These are phyloP conservation scores for Lentinus brumalis DNA, from an alignment of 768 basidiomycete species.

Conservation along the genomic window DNA sequence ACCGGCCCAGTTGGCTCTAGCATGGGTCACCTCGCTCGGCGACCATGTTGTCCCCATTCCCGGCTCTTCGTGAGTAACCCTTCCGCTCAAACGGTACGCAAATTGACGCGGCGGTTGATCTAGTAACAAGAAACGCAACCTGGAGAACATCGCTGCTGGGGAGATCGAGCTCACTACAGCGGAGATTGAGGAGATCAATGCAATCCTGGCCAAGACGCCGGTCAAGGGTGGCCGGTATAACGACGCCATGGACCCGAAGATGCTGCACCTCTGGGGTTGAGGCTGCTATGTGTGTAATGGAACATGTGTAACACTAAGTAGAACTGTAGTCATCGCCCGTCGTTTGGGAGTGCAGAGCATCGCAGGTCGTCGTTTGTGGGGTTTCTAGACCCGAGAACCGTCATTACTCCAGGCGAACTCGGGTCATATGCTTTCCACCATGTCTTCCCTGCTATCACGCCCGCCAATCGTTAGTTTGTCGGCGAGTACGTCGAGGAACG, in stretches of 20 bases:
- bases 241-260: conserved; percentile 20
- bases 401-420: neutral
- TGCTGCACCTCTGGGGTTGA: conserved; percentile 38
- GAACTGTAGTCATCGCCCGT: no score
- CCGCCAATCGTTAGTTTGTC: conserved; percentile 4
- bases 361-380: no score
- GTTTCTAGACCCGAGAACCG: neutral
- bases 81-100: neutral
- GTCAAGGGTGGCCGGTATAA: conserved; percentile 45
- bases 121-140: conserved; percentile 42
- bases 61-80: conserved; percentile 40
- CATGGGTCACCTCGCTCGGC: conserved; percentile 30
- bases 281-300: neutral
- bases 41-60: conserved; percentile 44
- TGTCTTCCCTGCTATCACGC: neutral
- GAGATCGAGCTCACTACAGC: conserved; percentile 34
- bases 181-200: conserved; percentile 43
- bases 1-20: conserved; percentile 41
- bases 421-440: no score
- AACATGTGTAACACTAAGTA: neutral
- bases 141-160: conserved; percentile 45
- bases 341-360: no score
- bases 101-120: neutral
- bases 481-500: conserved; percentile 1
- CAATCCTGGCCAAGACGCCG: conserved; percentile 35